Evolutionary conservation across 139 green algal genomes (phyloP).

Genomic region (Asterochloris erici): DNA sequence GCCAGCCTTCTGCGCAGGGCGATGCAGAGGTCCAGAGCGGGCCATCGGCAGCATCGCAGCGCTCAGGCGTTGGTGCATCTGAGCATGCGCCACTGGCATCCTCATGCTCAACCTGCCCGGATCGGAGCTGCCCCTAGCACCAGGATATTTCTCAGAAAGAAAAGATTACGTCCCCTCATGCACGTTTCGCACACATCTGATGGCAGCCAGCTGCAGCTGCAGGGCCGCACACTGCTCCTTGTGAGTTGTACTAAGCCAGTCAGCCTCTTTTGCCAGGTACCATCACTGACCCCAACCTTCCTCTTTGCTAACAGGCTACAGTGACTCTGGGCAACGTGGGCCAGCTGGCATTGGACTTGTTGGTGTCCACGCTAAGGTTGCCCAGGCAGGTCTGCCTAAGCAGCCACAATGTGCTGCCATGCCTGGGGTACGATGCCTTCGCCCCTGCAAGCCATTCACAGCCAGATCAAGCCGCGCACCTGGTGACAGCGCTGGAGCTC

Average conservation of each 20-base stretch:
- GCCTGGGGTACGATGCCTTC: not conserved
- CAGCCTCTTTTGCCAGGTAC: not conserved
- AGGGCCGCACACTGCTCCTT: not conserved
- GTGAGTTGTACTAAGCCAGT: not conserved
- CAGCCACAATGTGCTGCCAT: not conserved
- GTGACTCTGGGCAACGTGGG: conserved; percentile 6
- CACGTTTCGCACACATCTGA: not conserved
- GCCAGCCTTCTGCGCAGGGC: too few relatives aligned
- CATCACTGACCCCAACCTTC: not conserved
- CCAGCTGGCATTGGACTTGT: conserved; percentile 9
- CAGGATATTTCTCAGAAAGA: too few relatives aligned
- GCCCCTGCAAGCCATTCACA: not conserved
- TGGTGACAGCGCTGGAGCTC: not conserved
- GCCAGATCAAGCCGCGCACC: not conserved
- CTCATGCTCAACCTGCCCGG: too few relatives aligned
- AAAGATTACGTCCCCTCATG: not conserved
- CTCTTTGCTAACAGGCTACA: not conserved
- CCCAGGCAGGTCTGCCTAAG: not conserved
- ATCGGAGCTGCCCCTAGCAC: too few relatives aligned
- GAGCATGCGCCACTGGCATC: too few relatives aligned
- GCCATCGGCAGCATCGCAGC: too few relatives aligned
- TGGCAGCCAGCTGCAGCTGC: not conserved
- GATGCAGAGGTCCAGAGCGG: too few relatives aligned
- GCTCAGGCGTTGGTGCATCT: too few relatives aligned
- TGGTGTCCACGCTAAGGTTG: not conserved